Evolutionary conservation across 345 rosid genomes (phyloP).

Genomic region (Citrus mangshanensis): DNA sequence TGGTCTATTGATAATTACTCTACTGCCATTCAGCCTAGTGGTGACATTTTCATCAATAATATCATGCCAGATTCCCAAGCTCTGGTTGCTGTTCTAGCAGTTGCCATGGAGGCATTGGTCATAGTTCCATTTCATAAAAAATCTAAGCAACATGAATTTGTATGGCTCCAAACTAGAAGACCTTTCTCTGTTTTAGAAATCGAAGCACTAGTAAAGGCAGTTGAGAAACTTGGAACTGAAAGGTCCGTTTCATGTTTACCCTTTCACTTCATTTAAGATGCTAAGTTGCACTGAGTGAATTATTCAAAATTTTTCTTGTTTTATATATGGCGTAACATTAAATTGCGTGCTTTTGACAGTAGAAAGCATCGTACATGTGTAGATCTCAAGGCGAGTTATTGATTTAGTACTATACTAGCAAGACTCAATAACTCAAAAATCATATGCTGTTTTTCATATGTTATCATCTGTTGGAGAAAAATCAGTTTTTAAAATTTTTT

Average conservation of each 20-base stretch:
- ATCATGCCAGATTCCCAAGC: conserved; percentile 17
- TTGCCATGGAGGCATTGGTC: conserved; percentile 23
- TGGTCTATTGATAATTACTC: conserved; percentile 5
- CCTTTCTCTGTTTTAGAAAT: conserved; percentile 33
- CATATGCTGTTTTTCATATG: neutral
- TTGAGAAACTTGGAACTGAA: conserved; percentile 41
- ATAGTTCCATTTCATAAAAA: conserved; percentile 25
- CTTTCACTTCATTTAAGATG: neutral
- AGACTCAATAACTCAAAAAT: neutral
- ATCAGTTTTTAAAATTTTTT: no score
- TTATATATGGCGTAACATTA: conserved; percentile 33
- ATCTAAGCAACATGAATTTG: conserved; percentile 19
- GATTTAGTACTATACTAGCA: neutral
- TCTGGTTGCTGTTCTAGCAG: conserved; percentile 17
- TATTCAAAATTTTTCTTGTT: neutral
- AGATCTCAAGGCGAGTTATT: conserved; percentile 29
- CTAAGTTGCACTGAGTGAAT: neutral
- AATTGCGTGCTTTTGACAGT: conserved; percentile 27
- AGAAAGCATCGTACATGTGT: conserved; percentile 33
- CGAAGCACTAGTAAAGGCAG: conserved; percentile 31
- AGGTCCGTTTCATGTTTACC: conserved; percentile 15
- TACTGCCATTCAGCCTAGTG: conserved; percentile 6
- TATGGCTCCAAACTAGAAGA: conserved; percentile 24
- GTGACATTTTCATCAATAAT: neutral
- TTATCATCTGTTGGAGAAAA: no score